Evolutionary conservation across 345 rosid genomes (phyloP), one percentile per base, ranked within the genome.

Genomic region (Melaleuca quinquenervia): DNA sequence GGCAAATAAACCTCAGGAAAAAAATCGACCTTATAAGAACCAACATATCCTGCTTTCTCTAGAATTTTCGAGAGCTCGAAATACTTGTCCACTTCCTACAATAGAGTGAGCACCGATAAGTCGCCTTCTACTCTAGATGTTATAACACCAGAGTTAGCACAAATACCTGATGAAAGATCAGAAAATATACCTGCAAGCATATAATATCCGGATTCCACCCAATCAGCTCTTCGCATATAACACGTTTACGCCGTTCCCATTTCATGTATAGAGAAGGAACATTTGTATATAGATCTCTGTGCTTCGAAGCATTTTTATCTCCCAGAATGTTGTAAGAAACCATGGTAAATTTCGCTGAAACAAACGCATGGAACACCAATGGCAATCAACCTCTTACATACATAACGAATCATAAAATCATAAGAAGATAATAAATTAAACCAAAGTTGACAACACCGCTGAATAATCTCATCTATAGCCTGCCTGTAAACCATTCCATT

Each of bases 241-340:
- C 88, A 92, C 90, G 89, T 91, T 93, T 94, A 75, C 98, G 93
- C 84, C 94, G 89, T 50, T 87, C 90, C 98, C 98, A 96, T 58
- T 91, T 93, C 85, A 96, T 54, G 89, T 91, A 90, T 84, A 82
- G 56, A 16, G 90, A 89, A 82, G 96, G 91, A 48, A 96, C 94
- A 82, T 93, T 92, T 62, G 88, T 50, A 89, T 95, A 96, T 85
- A 96, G 83, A 89, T 93, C 94, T 83, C 56, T 87, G 91, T 95
- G 98, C 29, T 91, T 90, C 29, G 82, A 92, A 75, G 96, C 92
- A 89, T 96, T 95, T 87, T 89, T 88, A 70, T 93, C 95, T 84
- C 93, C 98, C 89, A 96, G 83, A 89, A 96, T 93, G 88, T 96
- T 96, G 91, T 96, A 95, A 0, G 96, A 95, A 75, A 91, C 93